Evolutionary conservation across 2,329 filamentous ascomycete genomes (phyloP).

Genomic region (Ceratocystis eucalypticola): DNA sequence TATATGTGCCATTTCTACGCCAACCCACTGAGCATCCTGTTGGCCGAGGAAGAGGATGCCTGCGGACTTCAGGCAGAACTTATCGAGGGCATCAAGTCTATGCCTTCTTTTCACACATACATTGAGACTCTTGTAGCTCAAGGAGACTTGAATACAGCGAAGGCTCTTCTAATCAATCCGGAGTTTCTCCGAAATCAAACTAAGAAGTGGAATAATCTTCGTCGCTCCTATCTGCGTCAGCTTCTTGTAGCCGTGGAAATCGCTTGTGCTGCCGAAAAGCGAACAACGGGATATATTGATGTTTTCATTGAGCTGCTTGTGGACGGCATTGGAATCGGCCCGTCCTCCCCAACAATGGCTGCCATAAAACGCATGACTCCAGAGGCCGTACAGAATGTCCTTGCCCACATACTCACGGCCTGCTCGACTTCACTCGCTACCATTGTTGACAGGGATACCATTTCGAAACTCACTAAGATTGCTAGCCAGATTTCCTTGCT

Average conservation of each 20-base stretch:
- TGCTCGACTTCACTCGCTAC: slow-evolving; percentile 28
- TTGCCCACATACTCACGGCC: slow-evolving; percentile 31
- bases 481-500: slow-evolving; percentile 25
- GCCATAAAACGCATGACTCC: slow-evolving; percentile 48
- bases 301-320: slow-evolving; percentile 47
- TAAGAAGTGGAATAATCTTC: slow-evolving; percentile 1
- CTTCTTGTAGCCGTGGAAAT: slow-evolving; percentile 13
- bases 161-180: slow-evolving; percentile 6
- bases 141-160: slow-evolving; percentile 3
- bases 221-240: slow-evolving; percentile 3
- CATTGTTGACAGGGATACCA: slow-evolving; percentile 24
- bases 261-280: slow-evolving; percentile 15
- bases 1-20: slow-evolving; percentile 82
- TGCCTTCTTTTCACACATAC: slow-evolving; percentile 50
- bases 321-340: slow-evolving; percentile 39
- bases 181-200: slow-evolving; percentile 6
- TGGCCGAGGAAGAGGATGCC: slow-evolving; percentile 26
- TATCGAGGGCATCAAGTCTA: slow-evolving; percentile 51
- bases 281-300: slow-evolving; percentile 8
- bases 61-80: slow-evolving; percentile 43
- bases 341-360: slow-evolving; percentile 41
- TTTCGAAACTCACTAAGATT: slow-evolving; percentile 24
- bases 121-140: slow-evolving; percentile 14
- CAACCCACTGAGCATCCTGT: slow-evolving; percentile 56
- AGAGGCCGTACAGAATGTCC: slow-evolving; percentile 32